phyloP scores from a whole-genome alignment of 2,329 filamentous ascomycete genomes.

The Dothiorella sarmentorum region DNA sequence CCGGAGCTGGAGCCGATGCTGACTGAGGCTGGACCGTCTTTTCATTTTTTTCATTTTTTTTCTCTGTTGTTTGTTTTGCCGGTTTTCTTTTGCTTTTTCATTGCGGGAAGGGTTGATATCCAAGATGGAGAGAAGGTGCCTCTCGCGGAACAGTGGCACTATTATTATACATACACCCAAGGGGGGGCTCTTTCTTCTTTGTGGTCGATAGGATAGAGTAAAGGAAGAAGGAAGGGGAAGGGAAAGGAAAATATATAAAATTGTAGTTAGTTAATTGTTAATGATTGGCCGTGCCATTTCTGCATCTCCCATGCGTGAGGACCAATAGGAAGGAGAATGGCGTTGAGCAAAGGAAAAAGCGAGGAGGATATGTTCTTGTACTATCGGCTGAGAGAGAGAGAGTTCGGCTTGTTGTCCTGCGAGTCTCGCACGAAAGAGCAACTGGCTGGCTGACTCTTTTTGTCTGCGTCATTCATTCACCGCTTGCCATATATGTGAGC shows the following conservation, averaged over 20 bases:
- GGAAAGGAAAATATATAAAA: background rate
- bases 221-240: background rate
- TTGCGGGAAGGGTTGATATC: background rate
- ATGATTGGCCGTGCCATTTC: constrained; percentile 6
- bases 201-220: background rate
- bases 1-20: background rate
- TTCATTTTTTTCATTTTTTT: background rate
- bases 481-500: no score
- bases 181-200: background rate
- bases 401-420: no score
- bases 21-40: background rate
- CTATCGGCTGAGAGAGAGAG: no score
- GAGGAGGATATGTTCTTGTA: no score
- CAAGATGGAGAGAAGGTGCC: background rate
- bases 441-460: no score
- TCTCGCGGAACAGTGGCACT: background rate
- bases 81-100: background rate
- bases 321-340: no score
- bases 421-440: no score
- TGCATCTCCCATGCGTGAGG: background rate
- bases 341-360: no score
- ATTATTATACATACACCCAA: background rate
- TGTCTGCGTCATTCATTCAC: no score
- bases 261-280: constrained; percentile 11
- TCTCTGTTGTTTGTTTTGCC: background rate